Conservation (phyloP, 2,329 filamentous ascomycete genomes). For the Verticillium dahliae region DNA sequence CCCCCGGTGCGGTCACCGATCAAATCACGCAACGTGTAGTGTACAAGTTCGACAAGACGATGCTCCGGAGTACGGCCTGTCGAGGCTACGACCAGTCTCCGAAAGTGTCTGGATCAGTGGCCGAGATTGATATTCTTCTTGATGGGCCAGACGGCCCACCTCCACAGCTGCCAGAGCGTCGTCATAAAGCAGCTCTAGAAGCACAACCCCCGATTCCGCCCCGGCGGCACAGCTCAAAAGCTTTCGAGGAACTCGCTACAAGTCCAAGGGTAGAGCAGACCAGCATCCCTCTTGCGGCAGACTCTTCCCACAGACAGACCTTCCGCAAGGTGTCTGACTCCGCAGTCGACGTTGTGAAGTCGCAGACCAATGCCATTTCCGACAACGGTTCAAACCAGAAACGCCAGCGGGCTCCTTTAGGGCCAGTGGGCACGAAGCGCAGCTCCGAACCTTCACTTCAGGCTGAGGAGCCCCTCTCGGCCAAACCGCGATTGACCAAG, state of each 20-base stretch:
- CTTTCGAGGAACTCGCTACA: neutral
- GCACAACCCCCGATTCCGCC: slow-evolving; percentile 10
- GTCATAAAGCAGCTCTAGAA: neutral
- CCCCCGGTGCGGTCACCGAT: slow-evolving; percentile 14
- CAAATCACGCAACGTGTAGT: slow-evolving; percentile 46
- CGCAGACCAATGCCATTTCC: slow-evolving; percentile 3
- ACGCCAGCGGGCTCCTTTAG: slow-evolving; percentile 30
- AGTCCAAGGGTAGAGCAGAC: neutral
- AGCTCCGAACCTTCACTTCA: slow-evolving; percentile 14
- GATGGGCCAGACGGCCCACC: neutral
- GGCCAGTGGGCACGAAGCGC: slow-evolving; percentile 9
- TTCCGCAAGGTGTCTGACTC: neutral
- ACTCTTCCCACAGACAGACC: neutral
- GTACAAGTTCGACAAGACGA: slow-evolving; percentile 51
- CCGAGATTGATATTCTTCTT: slow-evolving; percentile 18
- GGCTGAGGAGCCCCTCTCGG: slow-evolving; percentile 13
- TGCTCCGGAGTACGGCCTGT: slow-evolving; percentile 33
- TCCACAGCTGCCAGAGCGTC: neutral
- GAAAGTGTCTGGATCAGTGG: slow-evolving; percentile 15
- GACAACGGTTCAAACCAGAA: slow-evolving; percentile 41
- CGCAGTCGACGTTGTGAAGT: neutral
- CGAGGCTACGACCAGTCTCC: slow-evolving; percentile 23
- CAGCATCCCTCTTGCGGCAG: neutral
- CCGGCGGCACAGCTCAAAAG: neutral
- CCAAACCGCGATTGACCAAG: slow-evolving; percentile 21